Conservation (phyloP, 1,284 basidiomycete species). For the Trichosporon sp. region DNA sequence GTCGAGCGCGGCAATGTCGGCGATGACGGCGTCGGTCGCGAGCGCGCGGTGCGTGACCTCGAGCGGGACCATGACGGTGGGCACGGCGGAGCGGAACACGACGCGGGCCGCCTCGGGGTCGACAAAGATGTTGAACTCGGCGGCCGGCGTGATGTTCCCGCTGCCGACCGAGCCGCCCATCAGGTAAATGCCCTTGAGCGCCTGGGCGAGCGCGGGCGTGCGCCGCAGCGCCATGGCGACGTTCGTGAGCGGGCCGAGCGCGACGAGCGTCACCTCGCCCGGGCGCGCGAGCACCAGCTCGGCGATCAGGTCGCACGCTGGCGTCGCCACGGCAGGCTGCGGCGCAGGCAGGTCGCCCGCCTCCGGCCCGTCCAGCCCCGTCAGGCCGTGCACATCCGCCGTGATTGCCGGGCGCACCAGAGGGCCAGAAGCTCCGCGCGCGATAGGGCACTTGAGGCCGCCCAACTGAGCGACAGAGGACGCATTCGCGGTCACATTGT, state of each 20-base stretch:
- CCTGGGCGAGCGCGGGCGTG: constrained; percentile 8
- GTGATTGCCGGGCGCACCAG: constrained; percentile 10
- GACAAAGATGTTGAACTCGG: constrained; percentile 25
- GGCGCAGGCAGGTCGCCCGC: constrained; percentile 10
- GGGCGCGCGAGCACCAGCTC: constrained; percentile 15
- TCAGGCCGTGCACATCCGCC: constrained; percentile 15
- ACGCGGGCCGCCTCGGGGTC: constrained; percentile 24
- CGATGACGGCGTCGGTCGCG: constrained; percentile 7
- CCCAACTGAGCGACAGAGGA: constrained; percentile 17
- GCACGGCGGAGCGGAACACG: constrained; percentile 15
- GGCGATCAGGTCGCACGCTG: constrained; percentile 17
- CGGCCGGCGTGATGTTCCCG: constrained; percentile 17
- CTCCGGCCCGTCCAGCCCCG: constrained; percentile 15
- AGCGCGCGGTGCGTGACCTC: constrained; percentile 23
- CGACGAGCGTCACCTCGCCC: constrained; percentile 18
- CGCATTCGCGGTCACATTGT: constrained; percentile 20
- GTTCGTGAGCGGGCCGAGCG: constrained; percentile 25
- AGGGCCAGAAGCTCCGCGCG: constrained; percentile 3
- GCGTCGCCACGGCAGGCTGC: constrained; percentile 2
- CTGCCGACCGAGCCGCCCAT: constrained; percentile 22
- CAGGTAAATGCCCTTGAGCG: constrained; percentile 18
- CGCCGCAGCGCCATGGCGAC: constrained; percentile 17
- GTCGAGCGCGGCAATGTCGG: constrained; percentile 12
- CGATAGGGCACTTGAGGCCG: constrained; percentile 16
- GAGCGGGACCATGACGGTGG: constrained; percentile 21